Base-by-base conservation (phyloP, 345 rosid species). In the Jatropha curcas region DNA sequence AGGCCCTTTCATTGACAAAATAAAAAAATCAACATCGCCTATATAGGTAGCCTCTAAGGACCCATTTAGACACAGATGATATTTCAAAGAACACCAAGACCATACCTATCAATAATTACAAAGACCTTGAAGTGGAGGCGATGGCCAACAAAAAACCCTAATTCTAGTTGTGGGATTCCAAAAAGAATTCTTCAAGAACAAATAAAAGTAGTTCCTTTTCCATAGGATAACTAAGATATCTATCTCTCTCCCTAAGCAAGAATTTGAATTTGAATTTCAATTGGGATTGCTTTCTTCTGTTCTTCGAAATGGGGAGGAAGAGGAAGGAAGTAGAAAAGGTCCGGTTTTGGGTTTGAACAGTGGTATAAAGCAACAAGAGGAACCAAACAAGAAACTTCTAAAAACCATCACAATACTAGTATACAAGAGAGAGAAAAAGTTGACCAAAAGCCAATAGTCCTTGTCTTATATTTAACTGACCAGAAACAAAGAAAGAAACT, bases 301-400 rank as follows among this genome's bases (percentile, higher is more conserved):
- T 39, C 9, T 11, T 39, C 24, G 53, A 19, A 70, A 28, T n/a
- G 33, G 52, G 37, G 31, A 62, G 30, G 67, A 62, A 9, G 50
- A 45, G 12, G 45, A 61, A 22, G 12, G 34, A 13, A 57, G 73
- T 39, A 19, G 51, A 55, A 53, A 27, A 20, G 52, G 52, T 19
- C 24, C 19, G 22, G 16, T 70, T 5, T 12, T 37, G n/a, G 9
- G 30, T 55, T 7, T 48, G 34, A 53, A 68, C n/a, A 68, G 31
- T 37, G 33, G 41, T 5, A 39, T 52, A 56, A 69, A 41, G 27
- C 39, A 57, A 39, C 73, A 56, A 69, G 37, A 39, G 24, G 64
- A 70, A 57, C 39, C 53, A 56, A 39, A 27, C 52, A 57, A 27
- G 64, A 70, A 70, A 57, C 17, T 20, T 25, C 27, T 57, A 60